Evolutionary conservation across 106 monocot species (phyloP).

Genomic region (Dioscorea alata): DNA sequence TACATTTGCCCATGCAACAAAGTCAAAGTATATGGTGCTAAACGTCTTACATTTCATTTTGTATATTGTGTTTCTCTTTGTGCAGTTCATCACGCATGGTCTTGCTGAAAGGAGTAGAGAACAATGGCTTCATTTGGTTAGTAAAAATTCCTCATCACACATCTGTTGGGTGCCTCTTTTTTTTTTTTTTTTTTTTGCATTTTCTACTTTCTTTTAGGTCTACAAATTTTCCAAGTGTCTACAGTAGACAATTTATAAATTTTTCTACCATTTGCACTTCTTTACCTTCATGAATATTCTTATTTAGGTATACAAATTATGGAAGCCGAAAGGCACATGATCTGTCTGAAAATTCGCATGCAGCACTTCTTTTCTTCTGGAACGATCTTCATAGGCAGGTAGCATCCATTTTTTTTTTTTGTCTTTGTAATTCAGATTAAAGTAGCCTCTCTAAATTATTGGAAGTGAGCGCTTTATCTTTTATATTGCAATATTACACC

Average conservation of each 20-base stretch:
- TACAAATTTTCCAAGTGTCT: too few species aligned
- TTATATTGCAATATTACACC: too few species aligned
- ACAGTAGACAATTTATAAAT: too few species aligned
- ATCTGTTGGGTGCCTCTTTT: too few species aligned
- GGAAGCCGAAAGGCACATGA: conserved; percentile 73
- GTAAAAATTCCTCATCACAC: conserved; percentile 7
- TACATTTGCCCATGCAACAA: neutral
- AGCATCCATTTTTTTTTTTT: conserved; percentile 4
- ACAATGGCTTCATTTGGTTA: conserved; percentile 85
- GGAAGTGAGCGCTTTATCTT: too few species aligned
- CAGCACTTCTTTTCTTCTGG: conserved; percentile 90
- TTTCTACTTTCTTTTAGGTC: too few species aligned
- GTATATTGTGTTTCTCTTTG: neutral
- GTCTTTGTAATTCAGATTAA: neutral
- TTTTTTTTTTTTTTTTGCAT: too few species aligned
- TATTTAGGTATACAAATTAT: conserved; percentile 89
- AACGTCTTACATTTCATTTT: neutral
- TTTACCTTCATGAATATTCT: neutral
- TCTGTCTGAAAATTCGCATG: conserved; percentile 75
- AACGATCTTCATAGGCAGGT: conserved; percentile 86
- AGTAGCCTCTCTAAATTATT: neutral
- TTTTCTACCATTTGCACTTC: too few species aligned
- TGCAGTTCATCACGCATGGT: conserved; percentile 91
- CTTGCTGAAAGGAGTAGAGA: conserved; percentile 80
- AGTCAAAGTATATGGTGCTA: neutral